These are phyloP conservation scores for Scheffersomyces stambukii DNA, from an alignment of 1,139 yeast genomes.

Conservation along the genomic window DNA sequence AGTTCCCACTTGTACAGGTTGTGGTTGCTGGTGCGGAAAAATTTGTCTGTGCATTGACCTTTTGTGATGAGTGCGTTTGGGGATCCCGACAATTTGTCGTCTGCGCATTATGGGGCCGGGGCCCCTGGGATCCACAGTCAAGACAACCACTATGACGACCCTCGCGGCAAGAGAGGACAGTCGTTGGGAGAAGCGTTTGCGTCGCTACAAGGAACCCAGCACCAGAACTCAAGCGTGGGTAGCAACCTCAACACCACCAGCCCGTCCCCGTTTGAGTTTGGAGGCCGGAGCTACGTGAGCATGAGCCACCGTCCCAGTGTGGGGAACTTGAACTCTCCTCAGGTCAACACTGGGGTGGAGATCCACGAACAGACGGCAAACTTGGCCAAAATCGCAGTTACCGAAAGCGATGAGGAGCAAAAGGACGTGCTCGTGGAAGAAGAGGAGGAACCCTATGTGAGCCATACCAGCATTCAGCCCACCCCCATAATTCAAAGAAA, in stretches of 20 bases:
- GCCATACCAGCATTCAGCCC: background rate
- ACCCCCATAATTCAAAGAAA: background rate
- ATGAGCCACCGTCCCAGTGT: conserved; percentile 19
- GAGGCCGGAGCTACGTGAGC: conserved; percentile 43
- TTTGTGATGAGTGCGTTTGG: too few relatives aligned
- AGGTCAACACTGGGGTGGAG: conserved; percentile 44
- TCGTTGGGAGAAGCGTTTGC: too few relatives aligned
- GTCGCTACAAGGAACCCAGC: too few relatives aligned
- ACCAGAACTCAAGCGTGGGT: too few relatives aligned
- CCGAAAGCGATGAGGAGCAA: conserved; percentile 21
- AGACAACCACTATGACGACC: too few relatives aligned
- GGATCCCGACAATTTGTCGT: too few relatives aligned
- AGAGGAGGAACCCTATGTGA: conserved; percentile 1
- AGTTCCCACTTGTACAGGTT: too few relatives aligned
- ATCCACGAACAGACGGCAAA: conserved; percentile 64
- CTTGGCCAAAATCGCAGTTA: conserved; percentile 57
- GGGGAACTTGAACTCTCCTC: conserved; percentile 24
- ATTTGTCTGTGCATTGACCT: too few relatives aligned
- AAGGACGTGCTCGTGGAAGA: conserved; percentile 2
- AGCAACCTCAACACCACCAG: conserved; percentile 16
- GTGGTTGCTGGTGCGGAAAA: too few relatives aligned
- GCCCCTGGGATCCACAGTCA: too few relatives aligned
- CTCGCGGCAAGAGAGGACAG: too few relatives aligned
- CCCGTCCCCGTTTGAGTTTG: conserved; percentile 34
- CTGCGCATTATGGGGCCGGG: too few relatives aligned